Base-by-base conservation (phyloP, 352 stramenopile genomes). In the Elongisporangium anandrum region DNA sequence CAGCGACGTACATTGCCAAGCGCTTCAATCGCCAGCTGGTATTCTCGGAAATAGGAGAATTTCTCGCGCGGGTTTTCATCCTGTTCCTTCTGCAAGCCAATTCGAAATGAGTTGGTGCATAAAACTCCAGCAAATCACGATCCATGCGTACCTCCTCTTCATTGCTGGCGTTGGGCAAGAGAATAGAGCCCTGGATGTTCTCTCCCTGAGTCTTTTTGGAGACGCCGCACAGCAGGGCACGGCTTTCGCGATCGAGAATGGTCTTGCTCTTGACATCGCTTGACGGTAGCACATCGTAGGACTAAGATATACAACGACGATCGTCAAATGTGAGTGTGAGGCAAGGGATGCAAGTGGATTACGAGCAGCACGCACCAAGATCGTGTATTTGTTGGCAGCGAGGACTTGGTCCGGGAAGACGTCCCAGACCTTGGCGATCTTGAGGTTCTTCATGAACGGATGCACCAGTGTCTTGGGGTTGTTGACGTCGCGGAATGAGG, bases 201-300 rank as follows among this genome's bases (percentile, higher is more conserved):
- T 92, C 83, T 23, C 73, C 72, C 59, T 83, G 67, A 5, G 64
- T 71, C 50, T 90, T 91, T 54, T 88, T 91, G 34, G 82, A 81
- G 23, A 94, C 73, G 19, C 81, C 85, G 20, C 79, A 91, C 20
- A 94, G 68, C 50, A 94, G 29, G 38, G 85, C 82, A 57, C 80
- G 85, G 38, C 75, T 75, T 49, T 94, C 85, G 53, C 79, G 75
- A 20, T 82, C 79, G n/a, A 68, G 68, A 39, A 92, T 83, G 50
- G 63, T 82, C 63, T 90, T 89, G 60, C 75, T 84, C 41, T 89
- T 88, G 51, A 90, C 63, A 64, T 94, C 85, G 57, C 82, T 79
- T 19, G 85, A 94, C 50, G 85, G 85, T 53, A 94, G 59, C 48
- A 94, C 82, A 75, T 94, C 85, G 65, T 94, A 94, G 54, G 83